Evolutionary conservation across 148 eudicot species (phyloP).

Genomic region (Gaultheria prostrata): DNA sequence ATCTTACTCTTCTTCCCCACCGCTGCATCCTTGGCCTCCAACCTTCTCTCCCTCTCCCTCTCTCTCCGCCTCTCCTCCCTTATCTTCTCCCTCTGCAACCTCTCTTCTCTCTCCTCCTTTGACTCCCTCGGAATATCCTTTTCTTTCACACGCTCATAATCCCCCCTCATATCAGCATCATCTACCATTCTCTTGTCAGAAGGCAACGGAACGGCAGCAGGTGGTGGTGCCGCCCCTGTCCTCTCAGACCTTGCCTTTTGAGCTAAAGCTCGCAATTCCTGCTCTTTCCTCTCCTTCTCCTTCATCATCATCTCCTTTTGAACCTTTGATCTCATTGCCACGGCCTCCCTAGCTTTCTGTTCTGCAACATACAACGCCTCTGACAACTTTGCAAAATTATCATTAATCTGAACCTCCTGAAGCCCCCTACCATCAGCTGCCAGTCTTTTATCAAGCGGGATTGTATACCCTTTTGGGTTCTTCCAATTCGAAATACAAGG

Average conservation of each 20-base stretch:
- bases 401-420: conserved; percentile 74
- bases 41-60: conserved; percentile 79
- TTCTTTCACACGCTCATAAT: conserved; percentile 43
- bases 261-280: conserved; percentile 69
- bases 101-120: conserved; percentile 56
- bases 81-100: conserved; percentile 63
- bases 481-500: conserved; percentile 96
- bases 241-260: conserved; percentile 82
- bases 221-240: conserved; percentile 47
- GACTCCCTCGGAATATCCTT: conserved; percentile 48
- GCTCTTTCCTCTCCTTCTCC: conserved; percentile 65
- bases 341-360: conserved; percentile 83
- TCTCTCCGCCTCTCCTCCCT: conserved; percentile 76
- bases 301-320: conserved; percentile 70
- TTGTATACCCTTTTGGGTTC: conserved; percentile 86
- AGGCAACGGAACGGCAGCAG: conserved; percentile 37
- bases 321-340: conserved; percentile 68
- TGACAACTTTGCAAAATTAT: conserved; percentile 70
- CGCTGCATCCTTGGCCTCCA: conserved; percentile 87
- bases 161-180: conserved; percentile 38
- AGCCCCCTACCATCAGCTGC: conserved; percentile 93
- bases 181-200: conserved; percentile 41
- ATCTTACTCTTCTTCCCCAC: conserved; percentile 88
- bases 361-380: conserved; percentile 77
- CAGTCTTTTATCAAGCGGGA: conserved; percentile 79